Percentiles rank a stretch among this genome's conserved stretches.
phyloP scores from a whole-genome alignment of 352 stramenopile genomes.

The Phytophthora pseudosyringae region DNA sequence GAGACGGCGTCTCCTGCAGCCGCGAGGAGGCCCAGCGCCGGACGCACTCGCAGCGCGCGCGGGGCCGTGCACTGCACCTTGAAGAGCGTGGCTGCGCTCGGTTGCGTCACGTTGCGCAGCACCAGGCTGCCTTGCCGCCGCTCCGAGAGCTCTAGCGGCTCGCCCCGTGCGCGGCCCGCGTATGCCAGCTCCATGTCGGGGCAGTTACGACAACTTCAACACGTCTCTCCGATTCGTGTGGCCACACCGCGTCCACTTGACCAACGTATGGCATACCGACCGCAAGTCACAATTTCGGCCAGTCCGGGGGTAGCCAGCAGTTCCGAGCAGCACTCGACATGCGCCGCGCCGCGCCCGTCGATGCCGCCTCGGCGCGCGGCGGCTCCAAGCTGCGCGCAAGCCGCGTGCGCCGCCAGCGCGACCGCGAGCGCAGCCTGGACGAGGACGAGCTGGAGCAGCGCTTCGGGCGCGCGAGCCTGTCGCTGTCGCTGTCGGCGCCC shows the following conservation, averaged over 20 bases:
- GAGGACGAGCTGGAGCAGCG: conserved; percentile 71
- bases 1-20: background rate
- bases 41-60: conserved; percentile 47
- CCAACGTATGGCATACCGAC: background rate
- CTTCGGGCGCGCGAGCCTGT: conserved; percentile 47
- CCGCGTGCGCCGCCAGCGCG: conserved; percentile 62
- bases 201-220: background rate
- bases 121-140: conserved; percentile 5
- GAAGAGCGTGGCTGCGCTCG: conserved; percentile 31
- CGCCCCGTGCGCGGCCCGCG: background rate
- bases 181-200: conserved; percentile 18
- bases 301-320: background rate
- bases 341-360: conserved; percentile 4
- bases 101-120: conserved; percentile 7
- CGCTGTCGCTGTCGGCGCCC: conserved; percentile 61
- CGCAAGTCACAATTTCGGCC: background rate
- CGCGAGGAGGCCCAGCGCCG: conserved; percentile 27
- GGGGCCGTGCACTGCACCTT: conserved; percentile 56
- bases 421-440: conserved; percentile 56
- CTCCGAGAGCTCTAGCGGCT: conserved; percentile 16
- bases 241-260: background rate
- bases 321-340: conserved; percentile 9
- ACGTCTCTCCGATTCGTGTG: background rate
- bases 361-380: conserved; percentile 14
- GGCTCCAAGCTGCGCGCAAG: conserved; percentile 66